Conservation (phyloP, 208 protist genomes). For the Crithidia thermophila region DNA sequence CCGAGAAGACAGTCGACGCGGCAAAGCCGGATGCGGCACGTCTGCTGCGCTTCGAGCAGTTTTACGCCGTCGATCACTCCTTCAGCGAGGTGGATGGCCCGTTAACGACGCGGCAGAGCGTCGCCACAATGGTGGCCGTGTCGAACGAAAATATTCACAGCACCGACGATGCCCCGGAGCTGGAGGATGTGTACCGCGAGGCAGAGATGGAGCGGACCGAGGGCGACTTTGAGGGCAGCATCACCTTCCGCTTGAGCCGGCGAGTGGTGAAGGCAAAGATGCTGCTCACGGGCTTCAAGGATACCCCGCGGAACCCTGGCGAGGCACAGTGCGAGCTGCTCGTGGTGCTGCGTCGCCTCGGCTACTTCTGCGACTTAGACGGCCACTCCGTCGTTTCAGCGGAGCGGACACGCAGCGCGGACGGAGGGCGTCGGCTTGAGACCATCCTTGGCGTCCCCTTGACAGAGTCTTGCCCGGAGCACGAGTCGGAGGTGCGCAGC, state of each 20-base stretch:
- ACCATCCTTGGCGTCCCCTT: conserved; percentile 19
- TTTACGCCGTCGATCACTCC: conserved; percentile 52
- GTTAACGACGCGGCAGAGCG: conserved; percentile 34
- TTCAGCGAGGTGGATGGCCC: conserved; percentile 56
- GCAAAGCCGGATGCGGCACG: conserved; percentile 11
- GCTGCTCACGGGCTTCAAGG: conserved; percentile 57
- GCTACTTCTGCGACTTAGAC: conserved; percentile 79
- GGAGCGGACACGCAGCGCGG: not conserved
- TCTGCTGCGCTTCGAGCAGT: conserved; percentile 60
- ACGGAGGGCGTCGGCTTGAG: not conserved
- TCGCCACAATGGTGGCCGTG: conserved; percentile 38
- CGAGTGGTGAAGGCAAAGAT: conserved; percentile 42
- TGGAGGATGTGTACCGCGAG: conserved; percentile 35
- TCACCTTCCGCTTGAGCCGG: conserved; percentile 26
- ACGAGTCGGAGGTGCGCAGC: conserved; percentile 32
- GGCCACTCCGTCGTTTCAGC: not conserved
- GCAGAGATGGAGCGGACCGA: conserved; percentile 16
- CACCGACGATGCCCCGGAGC: conserved; percentile 19
- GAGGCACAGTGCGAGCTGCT: conserved; percentile 74
- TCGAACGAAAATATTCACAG: conserved; percentile 26
- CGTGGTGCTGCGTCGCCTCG: conserved; percentile 56
- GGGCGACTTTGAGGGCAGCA: conserved; percentile 1
- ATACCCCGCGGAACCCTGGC: conserved; percentile 31
- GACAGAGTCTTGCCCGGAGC: conserved; percentile 44
- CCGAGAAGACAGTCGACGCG: not conserved